Base-by-base conservation (phyloP, 2,329 filamentous ascomycete species). In the Mariannaea elegans region DNA sequence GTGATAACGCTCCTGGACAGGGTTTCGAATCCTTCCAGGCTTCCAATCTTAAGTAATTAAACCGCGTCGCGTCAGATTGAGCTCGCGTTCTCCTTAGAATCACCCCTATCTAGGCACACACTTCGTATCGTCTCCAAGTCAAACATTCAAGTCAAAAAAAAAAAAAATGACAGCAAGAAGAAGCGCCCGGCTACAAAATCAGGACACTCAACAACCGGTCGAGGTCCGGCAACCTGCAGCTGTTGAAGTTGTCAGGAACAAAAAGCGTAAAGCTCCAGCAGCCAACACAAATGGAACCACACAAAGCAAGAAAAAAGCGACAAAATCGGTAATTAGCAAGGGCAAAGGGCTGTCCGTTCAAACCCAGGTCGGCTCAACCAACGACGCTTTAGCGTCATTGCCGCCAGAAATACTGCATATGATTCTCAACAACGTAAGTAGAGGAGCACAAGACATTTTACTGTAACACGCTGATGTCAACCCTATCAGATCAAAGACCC, bases 141-240 rank as follows among this genome's bases (percentile, higher is more conserved):
- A n/a, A n/a, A n/a, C n/a, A n/a, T n/a, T n/a, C n/a, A n/a, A n/a
- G n/a, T n/a, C n/a, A n/a, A n/a, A n/a, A n/a, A n/a, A n/a, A 3
- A 45, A 41, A 6, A 57, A 21, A 9, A 64, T 66, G 64, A 7
- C 60, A 4, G 24, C 23, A 0, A 39, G 63, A 7, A 65, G 60
- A 47, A 67, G 65, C 23, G 45, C 63, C 18, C 62, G 65, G 13
- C 31, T 67, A 3, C 34, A 27, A 9, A 36, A 13, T 14, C 51
- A 48, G 24, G 27, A 34, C 2, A 13, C 14, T 16, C 45, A 4
- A 13, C 41, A 8, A 16, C 39, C 52, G 3, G 18, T 19, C 16
- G 10, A 21, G 4, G 13, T 2, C 34, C 38, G 45, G 13, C n/a
- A 29, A 32, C 41, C 39, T 7, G 3, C 16, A 2, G 1, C 18